Evolutionary conservation across 2,329 filamentous ascomycete species (phyloP), one percentile per base, ranked within the genome.

Genomic region (Calonectria pseudoreteaudii): DNA sequence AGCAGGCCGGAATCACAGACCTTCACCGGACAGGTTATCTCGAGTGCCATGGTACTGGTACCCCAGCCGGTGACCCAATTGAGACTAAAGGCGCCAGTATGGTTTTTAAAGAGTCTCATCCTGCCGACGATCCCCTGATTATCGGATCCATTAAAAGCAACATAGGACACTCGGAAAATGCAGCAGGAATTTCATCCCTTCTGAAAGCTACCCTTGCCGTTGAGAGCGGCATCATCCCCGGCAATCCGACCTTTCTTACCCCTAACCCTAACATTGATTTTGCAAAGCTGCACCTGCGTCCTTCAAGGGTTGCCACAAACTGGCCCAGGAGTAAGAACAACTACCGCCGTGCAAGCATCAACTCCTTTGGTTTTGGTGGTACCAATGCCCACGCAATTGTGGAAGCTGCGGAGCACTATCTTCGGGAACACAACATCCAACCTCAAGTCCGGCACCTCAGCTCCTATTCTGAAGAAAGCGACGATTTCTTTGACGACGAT

Each of bases 361-460:
- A 86, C 74, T 85, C 83, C 8, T 87, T 87, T 72, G 86, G 86
- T 2, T 87, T 84, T 44, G 86, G 86, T 13, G 86, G 86, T 14
- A 82, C 84, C 34, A 88, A 87, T 72, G 84, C 84, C 0, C 86
- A 88, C 75, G 80, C 81, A 6, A 83, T 87, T 23, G 69, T 88
- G 47, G 81, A 82, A 30, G 67, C 72, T 9, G 67, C 73, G 2
- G 58, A 69, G 53, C 52, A 31, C 34, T 68, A 65, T 28, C 60
- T 67, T 20, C 56, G 44, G 20, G 56, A 52, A 34, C 52, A 71
- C 50, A 58, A 58, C n/a, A 41, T 62, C 23, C 34, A 62, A 14
- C 34, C 56, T 10, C 34, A 41, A 16, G 34, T 38, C 10, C 36
- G 30, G 38, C 41, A 62, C 34, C 56, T 41, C 14, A 62, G 56